Base-by-base conservation (phyloP, 2,329 filamentous ascomycete genomes). In the Botrytis byssoidea region DNA sequence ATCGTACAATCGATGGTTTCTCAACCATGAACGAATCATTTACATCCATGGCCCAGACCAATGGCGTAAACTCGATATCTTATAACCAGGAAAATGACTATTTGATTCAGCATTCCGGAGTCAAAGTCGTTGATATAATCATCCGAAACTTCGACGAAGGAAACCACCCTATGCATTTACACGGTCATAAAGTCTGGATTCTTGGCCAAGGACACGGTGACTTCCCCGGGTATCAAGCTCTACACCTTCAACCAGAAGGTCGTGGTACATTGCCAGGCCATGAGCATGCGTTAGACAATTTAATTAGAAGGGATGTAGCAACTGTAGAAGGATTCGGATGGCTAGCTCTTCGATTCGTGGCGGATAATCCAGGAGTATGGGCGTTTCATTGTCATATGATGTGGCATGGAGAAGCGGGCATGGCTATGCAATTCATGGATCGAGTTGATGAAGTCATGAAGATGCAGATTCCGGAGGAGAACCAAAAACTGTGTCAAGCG, bases 101-200 rank as follows among this genome's bases (percentile, higher is more conserved):
- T 77, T 85, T 97, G 4, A 86, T 97, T 20, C 84, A 90, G 42
- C 88, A 91, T 75, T 88, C 87, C 73, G 85, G 79, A 32, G 77
- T 83, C 42, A 82, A 90, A 74, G 85, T 93, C n/a, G 88, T 95
- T 42, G 90, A 95, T 79, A 86, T 95, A 69, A 83, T 94, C 29
- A 84, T 95, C n/a, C 93, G 94, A 84, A 95, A 94, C 79, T 85
- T 89, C 63, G 93, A 95, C 77, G 81, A 86, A 74, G 84, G 93
- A 60, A 90, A 89, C 14, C 92, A 94, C 78, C 93, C 90, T 0
- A 91, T 91, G 84, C 90, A 92, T 81, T 82, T 97, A 1, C 94
- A 96, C 83, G 92, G 92, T 0, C 92, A 94, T 81, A 85, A 88
- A 77, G 94, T 94, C 83, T 92, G 93, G 81, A 83, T 89, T 29